Percentiles rank a stretch among this genome's conserved stretches.
phyloP scores from a whole-genome alignment of 495 filamentous ascomycete genomes.

The Penicillium macrosclerotiorum region DNA sequence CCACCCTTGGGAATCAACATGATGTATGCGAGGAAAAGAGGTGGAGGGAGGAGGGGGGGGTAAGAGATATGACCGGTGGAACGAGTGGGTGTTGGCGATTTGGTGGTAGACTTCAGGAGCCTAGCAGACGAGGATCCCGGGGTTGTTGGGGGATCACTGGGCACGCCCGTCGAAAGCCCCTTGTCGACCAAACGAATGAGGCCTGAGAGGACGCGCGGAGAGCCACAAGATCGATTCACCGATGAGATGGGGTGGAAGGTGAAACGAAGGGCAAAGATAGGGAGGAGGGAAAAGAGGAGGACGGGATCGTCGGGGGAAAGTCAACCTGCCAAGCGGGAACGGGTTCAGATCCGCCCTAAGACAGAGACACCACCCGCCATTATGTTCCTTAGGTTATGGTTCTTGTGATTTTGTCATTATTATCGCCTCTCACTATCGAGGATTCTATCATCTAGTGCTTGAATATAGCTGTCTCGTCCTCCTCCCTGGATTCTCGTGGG shows the following conservation, averaged over 20 bases:
- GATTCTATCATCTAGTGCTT: no score
- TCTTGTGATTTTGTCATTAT: no score
- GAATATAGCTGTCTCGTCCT: no score
- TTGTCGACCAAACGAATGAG: conserved; percentile 31
- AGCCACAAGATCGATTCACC: neutral
- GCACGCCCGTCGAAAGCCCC: conserved; percentile 25
- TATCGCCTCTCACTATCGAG: no score
- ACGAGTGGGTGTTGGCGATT: conserved; percentile 2
- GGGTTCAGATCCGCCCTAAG: conserved; percentile 2
- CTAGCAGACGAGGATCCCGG: conserved; percentile 20
- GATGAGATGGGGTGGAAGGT: conserved; percentile 1
- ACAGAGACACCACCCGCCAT: neutral
- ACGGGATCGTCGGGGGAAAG: conserved; percentile 25
- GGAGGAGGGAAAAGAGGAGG: conserved; percentile 19
- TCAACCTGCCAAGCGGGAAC: conserved; percentile 17
- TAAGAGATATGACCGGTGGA: no score
- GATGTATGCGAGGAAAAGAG: conserved; percentile 4
- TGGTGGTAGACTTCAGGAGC: conserved; percentile 16
- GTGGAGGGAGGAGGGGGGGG: no score
- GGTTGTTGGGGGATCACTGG: conserved; percentile 10
- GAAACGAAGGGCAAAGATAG: conserved; percentile 3
- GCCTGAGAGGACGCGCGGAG: conserved; percentile 20
- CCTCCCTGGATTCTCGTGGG: no score
- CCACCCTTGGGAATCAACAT: conserved; percentile 87
- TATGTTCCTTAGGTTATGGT: neutral